These are phyloP conservation scores for Crepidotus variabilis DNA, from an alignment of 768 basidiomycete genomes.

Conservation along the genomic window DNA sequence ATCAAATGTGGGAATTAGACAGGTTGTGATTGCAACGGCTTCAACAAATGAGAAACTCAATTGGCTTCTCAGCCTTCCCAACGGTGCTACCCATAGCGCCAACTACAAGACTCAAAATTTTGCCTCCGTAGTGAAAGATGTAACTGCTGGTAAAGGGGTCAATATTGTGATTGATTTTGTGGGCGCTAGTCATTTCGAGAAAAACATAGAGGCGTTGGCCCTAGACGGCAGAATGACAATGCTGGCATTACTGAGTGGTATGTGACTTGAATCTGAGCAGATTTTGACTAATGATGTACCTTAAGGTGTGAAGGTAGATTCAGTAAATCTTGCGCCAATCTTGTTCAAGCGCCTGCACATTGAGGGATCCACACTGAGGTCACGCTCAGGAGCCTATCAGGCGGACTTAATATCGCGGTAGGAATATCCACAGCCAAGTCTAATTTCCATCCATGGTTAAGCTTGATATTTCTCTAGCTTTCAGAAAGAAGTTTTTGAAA, in stretches of 20 bases:
- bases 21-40: slow-evolving; percentile 78
- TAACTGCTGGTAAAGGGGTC: slow-evolving; percentile 68
- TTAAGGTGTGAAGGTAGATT: slow-evolving; percentile 48
- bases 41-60: slow-evolving; percentile 81
- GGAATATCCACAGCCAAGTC: slow-evolving; percentile 5
- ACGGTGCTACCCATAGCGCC: slow-evolving; percentile 69
- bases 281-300: slow-evolving; percentile 11
- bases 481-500: slow-evolving; percentile 44
- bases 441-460: slow-evolving; percentile 1
- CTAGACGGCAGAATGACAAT: slow-evolving; percentile 74
- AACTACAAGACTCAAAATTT: slow-evolving; percentile 90
- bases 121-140: slow-evolving; percentile 62
- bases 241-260: slow-evolving; percentile 65
- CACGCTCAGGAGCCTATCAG: slow-evolving; percentile 75
- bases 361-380: slow-evolving; percentile 84
- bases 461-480: slow-evolving; percentile 37
- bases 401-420: slow-evolving; percentile 61
- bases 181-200: slow-evolving; percentile 67
- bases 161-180: slow-evolving; percentile 87
- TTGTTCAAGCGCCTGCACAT: slow-evolving; percentile 84
- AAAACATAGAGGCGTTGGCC: slow-evolving; percentile 68
- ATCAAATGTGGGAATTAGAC: slow-evolving; percentile 30
- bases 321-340: slow-evolving; percentile 59
- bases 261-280: slow-evolving; percentile 5
- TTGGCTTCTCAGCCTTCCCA: slow-evolving; percentile 63